phyloP scores from a whole-genome alignment of 2,329 filamentous ascomycete species.

The Geosmithia putterillii region DNA sequence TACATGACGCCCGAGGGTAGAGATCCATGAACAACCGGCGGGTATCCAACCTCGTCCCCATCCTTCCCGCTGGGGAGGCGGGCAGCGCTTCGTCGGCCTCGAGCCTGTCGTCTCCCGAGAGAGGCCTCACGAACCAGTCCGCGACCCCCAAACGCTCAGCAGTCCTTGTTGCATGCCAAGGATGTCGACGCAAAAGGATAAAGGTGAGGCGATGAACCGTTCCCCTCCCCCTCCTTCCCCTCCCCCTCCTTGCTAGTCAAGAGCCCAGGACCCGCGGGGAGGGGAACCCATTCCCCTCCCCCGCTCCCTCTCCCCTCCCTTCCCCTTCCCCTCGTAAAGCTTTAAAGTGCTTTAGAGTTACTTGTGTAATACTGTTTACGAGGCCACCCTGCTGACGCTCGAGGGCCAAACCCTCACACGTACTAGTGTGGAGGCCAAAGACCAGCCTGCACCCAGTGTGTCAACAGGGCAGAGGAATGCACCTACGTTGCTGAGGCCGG shows the following conservation, averaged over 20 bases:
- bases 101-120: too few species aligned
- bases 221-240: too few species aligned
- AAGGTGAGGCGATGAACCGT: background rate
- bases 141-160: background rate
- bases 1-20: background rate
- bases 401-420: background rate
- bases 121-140: background rate
- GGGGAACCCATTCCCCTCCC: background rate
- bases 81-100: background rate
- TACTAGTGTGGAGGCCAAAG: conserved; percentile 1
- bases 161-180: background rate
- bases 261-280: too few species aligned
- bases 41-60: background rate
- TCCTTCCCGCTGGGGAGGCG: background rate
- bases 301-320: background rate
- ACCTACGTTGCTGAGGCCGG: background rate
- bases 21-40: background rate
- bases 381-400: background rate
- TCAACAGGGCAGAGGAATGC: background rate
- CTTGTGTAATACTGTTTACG: too few species aligned
- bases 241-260: background rate
- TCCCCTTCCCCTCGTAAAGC: background rate
- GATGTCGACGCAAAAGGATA: background rate
- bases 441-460: background rate
- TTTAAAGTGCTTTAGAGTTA: too few species aligned